Conservation (phyloP, 352 stramenopile species). For the Pythium sukuiense region DNA sequence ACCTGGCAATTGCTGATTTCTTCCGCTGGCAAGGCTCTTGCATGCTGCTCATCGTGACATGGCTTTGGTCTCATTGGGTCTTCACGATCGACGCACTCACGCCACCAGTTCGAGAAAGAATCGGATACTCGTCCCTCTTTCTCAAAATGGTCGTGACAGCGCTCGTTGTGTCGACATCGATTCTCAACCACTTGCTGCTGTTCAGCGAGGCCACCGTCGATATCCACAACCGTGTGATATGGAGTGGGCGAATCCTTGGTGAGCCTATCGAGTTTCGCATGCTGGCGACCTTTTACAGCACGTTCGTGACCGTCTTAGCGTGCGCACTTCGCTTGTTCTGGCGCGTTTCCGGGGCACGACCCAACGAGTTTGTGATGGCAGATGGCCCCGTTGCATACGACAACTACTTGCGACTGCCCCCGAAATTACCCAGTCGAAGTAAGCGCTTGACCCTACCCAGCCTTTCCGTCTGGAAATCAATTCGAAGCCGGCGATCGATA, state of each 20-base stretch:
- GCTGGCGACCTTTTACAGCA: constrained; percentile 23
- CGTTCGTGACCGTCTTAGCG: constrained; percentile 15
- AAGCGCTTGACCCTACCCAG: neutral
- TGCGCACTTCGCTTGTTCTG: constrained; percentile 17
- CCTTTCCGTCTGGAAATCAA: neutral
- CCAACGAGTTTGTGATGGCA: constrained; percentile 15
- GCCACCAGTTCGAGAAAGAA: constrained; percentile 2
- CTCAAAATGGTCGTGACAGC: constrained; percentile 11
- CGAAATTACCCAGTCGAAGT: neutral
- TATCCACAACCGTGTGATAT: constrained; percentile 22
- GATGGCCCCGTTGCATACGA: constrained; percentile 22
- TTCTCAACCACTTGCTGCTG: constrained; percentile 24
- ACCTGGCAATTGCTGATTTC: constrained; percentile 22
- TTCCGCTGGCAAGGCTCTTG: constrained; percentile 17
- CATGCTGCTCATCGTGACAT: constrained; percentile 14
- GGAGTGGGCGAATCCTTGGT: constrained; percentile 9
- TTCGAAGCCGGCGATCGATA: neutral
- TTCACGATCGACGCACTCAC: constrained; percentile 25
- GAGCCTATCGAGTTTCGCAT: constrained; percentile 18
- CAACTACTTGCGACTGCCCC: constrained; percentile 19
- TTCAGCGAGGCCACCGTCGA: constrained; percentile 7
- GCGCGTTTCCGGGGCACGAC: neutral
- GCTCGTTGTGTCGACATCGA: constrained; percentile 11
- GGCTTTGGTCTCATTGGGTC: constrained; percentile 27
- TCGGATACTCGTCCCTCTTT: constrained; percentile 9